Evolutionary conservation across 768 basidiomycete species (phyloP), one percentile per base, ranked within the genome.

Genomic region (Pulveroboletus sp.): DNA sequence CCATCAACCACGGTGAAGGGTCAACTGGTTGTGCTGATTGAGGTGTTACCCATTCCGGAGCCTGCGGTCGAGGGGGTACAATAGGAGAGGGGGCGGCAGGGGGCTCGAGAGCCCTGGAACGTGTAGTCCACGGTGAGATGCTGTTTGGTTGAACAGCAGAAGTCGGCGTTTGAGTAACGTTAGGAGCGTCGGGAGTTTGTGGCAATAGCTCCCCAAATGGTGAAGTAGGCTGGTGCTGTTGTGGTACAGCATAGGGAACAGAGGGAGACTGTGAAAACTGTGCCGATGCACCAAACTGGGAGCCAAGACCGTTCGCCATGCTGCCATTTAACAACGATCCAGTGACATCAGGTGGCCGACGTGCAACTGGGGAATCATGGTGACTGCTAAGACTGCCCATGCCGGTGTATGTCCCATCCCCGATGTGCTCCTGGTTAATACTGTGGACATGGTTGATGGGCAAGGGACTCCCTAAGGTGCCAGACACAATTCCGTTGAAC

Each of bases 1-100:
- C 70, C 42, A 69, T 64, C 40, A 73, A 61, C 84, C 85, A 85
- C 5, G 81, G 75, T 2, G 83, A 79, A 41, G 76, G 70, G 14
- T 82, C 76, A 27, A 53, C 44, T 45, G 58, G 46, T 12, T 53
- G 51, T 13, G 43, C n/a, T 1, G 52, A 42, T 50, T 65, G 63
- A 31, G 62, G 43, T 42, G 59, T 34, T 31, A 58, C 66, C 79
- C 78, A 74, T 32, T 72, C 72, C 3, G 70, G 64, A 21, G 56
- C 48, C 40, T 63, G 59, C 16, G 59, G 40, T 40, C 47, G 57
- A 45, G 63, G 48, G 17, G 65, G 57, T 47, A 47, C 45, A 12
- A 56, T 43, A 2, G 68, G 67, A 13, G 58, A 56, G 41, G 56
- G 36, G 19, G 25, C 37, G 23, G 39, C 32, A 35, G 66, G 45